Evolutionary conservation across 2,329 filamentous ascomycete species (phyloP).

Genomic region (Paraphoma chrysanthemicola): DNA sequence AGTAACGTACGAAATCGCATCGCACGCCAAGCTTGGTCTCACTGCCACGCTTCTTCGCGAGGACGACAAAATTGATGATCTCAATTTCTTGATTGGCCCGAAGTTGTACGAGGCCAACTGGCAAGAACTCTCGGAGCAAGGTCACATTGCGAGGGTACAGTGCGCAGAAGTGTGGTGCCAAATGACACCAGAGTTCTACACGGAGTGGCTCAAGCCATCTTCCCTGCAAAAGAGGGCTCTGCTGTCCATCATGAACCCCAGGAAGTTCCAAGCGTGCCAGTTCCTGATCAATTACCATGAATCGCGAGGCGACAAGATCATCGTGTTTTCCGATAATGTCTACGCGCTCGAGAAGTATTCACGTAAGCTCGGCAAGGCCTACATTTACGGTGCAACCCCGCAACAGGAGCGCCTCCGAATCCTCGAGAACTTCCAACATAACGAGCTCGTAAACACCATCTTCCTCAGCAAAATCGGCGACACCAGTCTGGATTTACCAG

Average conservation of each 20-base stretch:
- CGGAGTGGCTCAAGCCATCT: constrained; percentile 78
- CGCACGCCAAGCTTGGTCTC: constrained; percentile 91
- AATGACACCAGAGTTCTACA: constrained; percentile 98
- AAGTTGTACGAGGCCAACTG: constrained; percentile 99
- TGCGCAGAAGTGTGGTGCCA: constrained; percentile 99
- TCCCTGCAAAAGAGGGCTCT: constrained; percentile 71
- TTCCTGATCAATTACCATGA: constrained; percentile 99
- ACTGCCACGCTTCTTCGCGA: constrained; percentile 94
- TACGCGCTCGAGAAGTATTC: constrained; percentile 90
- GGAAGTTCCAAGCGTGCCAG: constrained; percentile 96
- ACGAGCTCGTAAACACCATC: constrained; percentile 86
- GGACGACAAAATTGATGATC: constrained; percentile 96
- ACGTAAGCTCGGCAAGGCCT: constrained; percentile 81
- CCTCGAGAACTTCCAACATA: constrained; percentile 93
- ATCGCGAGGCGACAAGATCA: constrained; percentile 92
- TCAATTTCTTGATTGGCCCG: constrained; percentile 96
- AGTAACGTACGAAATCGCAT: constrained; percentile 90
- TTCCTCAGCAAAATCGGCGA: constrained; percentile 98
- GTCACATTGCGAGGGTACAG: constrained; percentile 95
- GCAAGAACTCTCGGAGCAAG: constrained; percentile 97
- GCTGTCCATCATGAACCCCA: constrained; percentile 96
- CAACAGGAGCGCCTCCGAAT: constrained; percentile 87
- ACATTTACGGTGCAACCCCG: constrained; percentile 87
- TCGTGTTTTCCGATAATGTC: constrained; percentile 97
- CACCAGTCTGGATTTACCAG: constrained; percentile 94